A percentile compares a stretch with the other conserved stretches of the same genome.
phyloP scores from a whole-genome alignment of 2,329 filamentous ascomycete species.

The Sporothrix brasiliensis region DNA sequence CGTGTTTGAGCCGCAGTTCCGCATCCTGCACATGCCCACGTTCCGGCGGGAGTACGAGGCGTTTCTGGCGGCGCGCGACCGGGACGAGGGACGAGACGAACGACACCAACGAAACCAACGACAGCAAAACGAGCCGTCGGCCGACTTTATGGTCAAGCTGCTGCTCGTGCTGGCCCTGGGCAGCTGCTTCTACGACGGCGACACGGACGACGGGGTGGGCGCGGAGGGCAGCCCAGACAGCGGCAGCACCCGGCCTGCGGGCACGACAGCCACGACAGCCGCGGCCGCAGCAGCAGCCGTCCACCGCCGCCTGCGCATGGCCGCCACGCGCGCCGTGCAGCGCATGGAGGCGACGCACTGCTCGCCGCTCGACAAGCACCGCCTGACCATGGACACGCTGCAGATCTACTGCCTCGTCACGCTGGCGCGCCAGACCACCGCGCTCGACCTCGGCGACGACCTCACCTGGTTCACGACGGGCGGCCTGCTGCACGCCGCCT shows the following conservation, averaged over 20 bases:
- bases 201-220: background rate
- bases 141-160: slow-evolving; percentile 50
- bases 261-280: background rate
- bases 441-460: slow-evolving; percentile 50
- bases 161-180: slow-evolving; percentile 54
- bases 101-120: too few relatives aligned
- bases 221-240: slow-evolving; percentile 11
- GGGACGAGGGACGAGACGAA: background rate
- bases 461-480: slow-evolving; percentile 58
- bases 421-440: slow-evolving; percentile 41
- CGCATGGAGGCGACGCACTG: slow-evolving; percentile 28
- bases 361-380: slow-evolving; percentile 33
- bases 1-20: slow-evolving; percentile 56
- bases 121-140: slow-evolving; percentile 29
- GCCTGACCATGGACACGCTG: slow-evolving; percentile 34
- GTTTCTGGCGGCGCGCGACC: slow-evolving; percentile 47
- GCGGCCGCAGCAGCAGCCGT: slow-evolving; percentile 8
- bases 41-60: slow-evolving; percentile 56
- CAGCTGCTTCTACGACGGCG: slow-evolving; percentile 47
- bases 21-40: slow-evolving; percentile 58
- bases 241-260: background rate
- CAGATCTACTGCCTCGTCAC: slow-evolving; percentile 35
- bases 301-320: slow-evolving; percentile 30
- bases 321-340: slow-evolving; percentile 31
- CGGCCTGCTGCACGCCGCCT: slow-evolving; percentile 55